phyloP scores from a whole-genome alignment of 202 grass and related monocot species.

The Schoenoplectus triqueter region DNA sequence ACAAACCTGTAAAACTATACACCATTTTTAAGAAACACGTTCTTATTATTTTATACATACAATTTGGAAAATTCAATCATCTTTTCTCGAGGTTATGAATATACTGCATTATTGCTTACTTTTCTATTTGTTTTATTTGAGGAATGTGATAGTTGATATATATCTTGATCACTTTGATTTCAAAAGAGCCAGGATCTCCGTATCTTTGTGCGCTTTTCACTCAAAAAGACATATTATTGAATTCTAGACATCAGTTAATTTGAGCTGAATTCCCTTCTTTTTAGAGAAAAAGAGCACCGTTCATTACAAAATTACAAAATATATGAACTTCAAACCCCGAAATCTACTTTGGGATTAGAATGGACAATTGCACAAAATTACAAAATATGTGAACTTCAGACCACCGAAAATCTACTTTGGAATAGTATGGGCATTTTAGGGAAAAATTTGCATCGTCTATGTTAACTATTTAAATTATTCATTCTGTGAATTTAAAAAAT shows the following conservation, averaged over 20 bases:
- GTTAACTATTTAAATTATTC: too few species aligned
- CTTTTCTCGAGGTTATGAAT: neutral
- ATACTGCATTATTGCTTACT: neutral
- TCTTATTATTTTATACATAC: neutral
- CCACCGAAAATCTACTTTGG: too few species aligned
- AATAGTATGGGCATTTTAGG: too few species aligned
- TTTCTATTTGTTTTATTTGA: neutral
- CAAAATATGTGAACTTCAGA: too few species aligned
- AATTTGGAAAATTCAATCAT: neutral
- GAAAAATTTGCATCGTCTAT: too few species aligned
- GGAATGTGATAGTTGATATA: neutral
- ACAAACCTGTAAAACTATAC: neutral
- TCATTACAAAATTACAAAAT: neutral
- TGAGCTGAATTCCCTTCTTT: neutral
- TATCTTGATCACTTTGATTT: neutral
- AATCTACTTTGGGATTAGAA: too few species aligned
- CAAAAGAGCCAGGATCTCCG: constrained; percentile 6
- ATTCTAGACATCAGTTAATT: neutral
- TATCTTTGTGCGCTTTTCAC: neutral
- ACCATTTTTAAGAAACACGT: neutral
- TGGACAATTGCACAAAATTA: too few species aligned
- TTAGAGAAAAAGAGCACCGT: neutral
- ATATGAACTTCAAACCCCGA: neutral
- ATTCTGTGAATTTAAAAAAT: too few species aligned
- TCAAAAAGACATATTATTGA: constrained; percentile 9